Percentiles rank a stretch among this genome's conserved stretches.
Conservation (phyloP, 345 rosid species). For the Turritis glabra region DNA sequence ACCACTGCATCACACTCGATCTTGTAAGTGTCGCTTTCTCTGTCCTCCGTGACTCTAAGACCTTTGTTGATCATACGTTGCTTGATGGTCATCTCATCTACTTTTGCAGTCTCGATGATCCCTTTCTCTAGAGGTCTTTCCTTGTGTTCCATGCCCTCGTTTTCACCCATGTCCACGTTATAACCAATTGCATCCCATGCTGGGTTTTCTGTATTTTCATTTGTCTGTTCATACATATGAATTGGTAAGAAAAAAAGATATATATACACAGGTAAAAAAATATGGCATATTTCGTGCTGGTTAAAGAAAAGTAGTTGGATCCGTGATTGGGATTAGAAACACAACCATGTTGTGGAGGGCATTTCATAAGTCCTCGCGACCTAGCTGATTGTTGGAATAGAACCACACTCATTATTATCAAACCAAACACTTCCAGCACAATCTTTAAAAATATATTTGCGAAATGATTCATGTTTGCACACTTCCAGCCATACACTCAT, state of each 20-base stretch:
- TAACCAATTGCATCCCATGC: conserved; percentile 80
- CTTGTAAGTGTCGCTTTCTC: conserved; percentile 38
- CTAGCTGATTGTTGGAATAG: neutral
- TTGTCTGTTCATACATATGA: conserved; percentile 40
- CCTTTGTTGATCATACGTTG: conserved; percentile 52
- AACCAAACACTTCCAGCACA: neutral
- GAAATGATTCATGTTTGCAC: neutral
- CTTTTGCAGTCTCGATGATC: conserved; percentile 49
- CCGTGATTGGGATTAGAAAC: neutral
- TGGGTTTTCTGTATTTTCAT: conserved; percentile 54
- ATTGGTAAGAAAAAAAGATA: neutral
- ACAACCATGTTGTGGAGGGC: neutral
- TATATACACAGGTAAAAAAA: neutral
- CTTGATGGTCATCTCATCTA: conserved; percentile 45
- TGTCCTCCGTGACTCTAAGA: conserved; percentile 49
- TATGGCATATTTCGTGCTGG: neutral
- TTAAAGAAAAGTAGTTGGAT: neutral
- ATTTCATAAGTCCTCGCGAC: neutral
- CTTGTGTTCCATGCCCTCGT: conserved; percentile 24
- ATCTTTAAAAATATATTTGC: neutral
- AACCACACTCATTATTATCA: neutral
- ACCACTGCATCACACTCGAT: conserved; percentile 66
- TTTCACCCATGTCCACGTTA: conserved; percentile 31
- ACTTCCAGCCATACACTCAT: neutral
- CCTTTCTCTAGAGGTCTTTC: conserved; percentile 62